Conservation (phyloP, 768 basidiomycete species). For the Phlebiopsis flavidoalba region DNA sequence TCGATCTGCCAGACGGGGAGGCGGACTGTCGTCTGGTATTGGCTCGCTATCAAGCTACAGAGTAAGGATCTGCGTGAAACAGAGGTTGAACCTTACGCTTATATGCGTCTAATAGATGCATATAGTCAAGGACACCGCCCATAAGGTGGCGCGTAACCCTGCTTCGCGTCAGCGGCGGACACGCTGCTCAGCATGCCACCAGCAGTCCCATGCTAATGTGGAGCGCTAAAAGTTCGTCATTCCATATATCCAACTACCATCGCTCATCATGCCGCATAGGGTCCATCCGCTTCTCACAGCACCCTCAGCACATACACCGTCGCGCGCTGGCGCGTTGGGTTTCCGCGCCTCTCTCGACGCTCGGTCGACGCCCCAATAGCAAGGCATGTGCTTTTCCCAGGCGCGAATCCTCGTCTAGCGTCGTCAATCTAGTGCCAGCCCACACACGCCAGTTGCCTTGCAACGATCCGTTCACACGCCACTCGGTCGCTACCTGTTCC, state of each 20-base stretch:
- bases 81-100: neutral
- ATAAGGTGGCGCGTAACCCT: conserved; percentile 6
- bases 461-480: neutral
- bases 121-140: conserved; percentile 7
- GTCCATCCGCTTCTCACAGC: neutral
- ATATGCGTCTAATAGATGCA: conserved; percentile 9
- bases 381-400: neutral
- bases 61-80: conserved; percentile 25
- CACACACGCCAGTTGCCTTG: neutral
- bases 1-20: conserved; percentile 29
- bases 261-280: neutral
- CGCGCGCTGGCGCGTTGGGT: neutral
- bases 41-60: conserved; percentile 44
- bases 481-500: conserved; percentile 6
- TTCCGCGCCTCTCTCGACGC: conserved; percentile 3
- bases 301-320: too few species aligned
- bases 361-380: neutral
- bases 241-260: neutral
- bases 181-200: neutral
- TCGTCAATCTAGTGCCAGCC: conserved; percentile 4
- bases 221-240: neutral
- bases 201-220: neutral
- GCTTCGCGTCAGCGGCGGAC: neutral
- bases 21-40: conserved; percentile 38
- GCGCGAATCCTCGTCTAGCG: neutral